phyloP scores from a whole-genome alignment of 345 rosid species.

The Gossypium arboreum region DNA sequence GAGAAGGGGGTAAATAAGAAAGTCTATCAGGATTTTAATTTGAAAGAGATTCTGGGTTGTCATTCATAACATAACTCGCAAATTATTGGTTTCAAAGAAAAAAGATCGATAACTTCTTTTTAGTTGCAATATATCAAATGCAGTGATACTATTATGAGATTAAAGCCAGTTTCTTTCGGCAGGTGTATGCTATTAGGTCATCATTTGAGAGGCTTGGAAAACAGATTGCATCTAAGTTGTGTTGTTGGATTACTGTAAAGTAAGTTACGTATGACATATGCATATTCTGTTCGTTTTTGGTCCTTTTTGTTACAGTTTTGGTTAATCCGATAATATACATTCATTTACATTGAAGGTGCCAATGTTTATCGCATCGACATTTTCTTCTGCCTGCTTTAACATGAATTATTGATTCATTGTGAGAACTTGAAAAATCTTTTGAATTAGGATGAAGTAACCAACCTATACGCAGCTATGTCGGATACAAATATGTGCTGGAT shows the following conservation, averaged over 20 bases:
- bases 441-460: not conserved
- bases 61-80: not conserved
- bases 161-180: slow-evolving; percentile 18
- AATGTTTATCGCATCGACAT: not conserved
- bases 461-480: not conserved
- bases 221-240: slow-evolving; percentile 84
- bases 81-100: not conserved
- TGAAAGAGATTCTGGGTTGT: not conserved
- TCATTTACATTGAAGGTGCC: not conserved
- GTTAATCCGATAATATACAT: slow-evolving; percentile 13
- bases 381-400: not conserved
- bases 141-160: not conserved
- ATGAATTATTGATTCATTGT: not conserved
- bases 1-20: not conserved
- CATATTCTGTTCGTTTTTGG: slow-evolving; percentile 35
- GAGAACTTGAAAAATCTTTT: not conserved
- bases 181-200: slow-evolving; percentile 98
- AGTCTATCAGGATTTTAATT: not conserved
- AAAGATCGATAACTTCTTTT: not conserved
- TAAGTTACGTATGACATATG: slow-evolving; percentile 27
- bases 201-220: slow-evolving; percentile 95
- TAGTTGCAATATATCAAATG: not conserved
- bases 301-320: not conserved
- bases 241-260: slow-evolving; percentile 82
- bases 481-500: not conserved